Conservation (phyloP, 768 basidiomycete genomes). For the Phlebiopsis flavidoalba region DNA sequence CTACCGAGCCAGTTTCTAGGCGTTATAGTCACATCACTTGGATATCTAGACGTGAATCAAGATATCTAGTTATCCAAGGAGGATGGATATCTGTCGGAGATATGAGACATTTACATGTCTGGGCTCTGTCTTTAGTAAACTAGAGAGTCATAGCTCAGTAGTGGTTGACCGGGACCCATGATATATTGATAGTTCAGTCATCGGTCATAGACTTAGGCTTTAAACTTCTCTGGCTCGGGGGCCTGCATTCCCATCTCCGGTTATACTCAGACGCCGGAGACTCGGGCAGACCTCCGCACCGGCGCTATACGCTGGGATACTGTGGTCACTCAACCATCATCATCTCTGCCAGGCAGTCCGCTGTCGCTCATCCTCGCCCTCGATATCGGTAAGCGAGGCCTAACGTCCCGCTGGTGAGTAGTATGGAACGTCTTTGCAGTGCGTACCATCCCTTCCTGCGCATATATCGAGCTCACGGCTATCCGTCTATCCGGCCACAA, state of each 20-base stretch:
- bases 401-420: neutral
- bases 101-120: too few species aligned
- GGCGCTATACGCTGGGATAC: conserved; percentile 1
- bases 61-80: neutral
- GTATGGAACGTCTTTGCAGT: conserved; percentile 69
- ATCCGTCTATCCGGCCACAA: neutral
- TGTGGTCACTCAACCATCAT: conserved; percentile 11
- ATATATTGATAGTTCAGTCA: neutral
- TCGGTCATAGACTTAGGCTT: neutral
- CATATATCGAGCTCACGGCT: neutral
- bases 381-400: conserved; percentile 3
- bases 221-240: neutral
- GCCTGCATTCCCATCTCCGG: neutral
- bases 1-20: conserved; percentile 35
- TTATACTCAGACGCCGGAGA: conserved; percentile 1
- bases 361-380: conserved; percentile 1
- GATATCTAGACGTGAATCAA: neutral
- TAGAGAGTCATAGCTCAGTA: neutral
- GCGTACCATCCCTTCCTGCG: conserved; percentile 21
- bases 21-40: neutral
- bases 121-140: neutral
- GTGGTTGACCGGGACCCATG: neutral
- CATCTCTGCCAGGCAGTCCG: conserved; percentile 9
- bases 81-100: neutral
- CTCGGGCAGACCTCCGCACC: conserved; percentile 4